Base-by-base conservation (phyloP, 352 stramenopile genomes). In the Phytophthora idaei region DNA sequence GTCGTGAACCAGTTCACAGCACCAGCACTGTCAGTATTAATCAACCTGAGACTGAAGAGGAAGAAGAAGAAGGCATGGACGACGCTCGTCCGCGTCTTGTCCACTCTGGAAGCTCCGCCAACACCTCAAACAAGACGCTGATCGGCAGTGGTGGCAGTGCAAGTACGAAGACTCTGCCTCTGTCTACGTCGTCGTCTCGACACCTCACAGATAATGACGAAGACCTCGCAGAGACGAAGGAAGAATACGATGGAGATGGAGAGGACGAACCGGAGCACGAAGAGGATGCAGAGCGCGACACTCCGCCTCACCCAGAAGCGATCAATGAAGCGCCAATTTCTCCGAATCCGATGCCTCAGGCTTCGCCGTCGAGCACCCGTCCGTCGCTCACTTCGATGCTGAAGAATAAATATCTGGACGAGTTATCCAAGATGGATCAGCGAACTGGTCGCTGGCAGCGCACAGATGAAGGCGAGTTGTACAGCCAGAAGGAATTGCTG, bases 311-410 rank as follows among this genome's bases (percentile, higher is more conserved):
- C 5, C 12, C 28, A 12, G 75, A 2, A 41, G 29, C 8, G 12
- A 41, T 28, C 25, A 44, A 62, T 14, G 48, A 68, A 61, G 61
- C 21, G 21, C 21, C 21, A 21, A 21, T 21, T 21, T 21, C 48
- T 52, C 36, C 65, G 14, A 64, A 39, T 21, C 53, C 65, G n/a
- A 66, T 55, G 44, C 36, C 50, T 36, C 46, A 57, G 29, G 36
- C 41, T 42, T 44, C 58, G 21, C 32, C 50, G 5, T 17, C 36
- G 12, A 63, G 17, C 9, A 64, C 53, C 41, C 59, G 84, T 17
- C 64, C 72, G 45, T 87, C 82, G 8, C 66, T 90, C 48, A 90
- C 79, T 11, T 76, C 82, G 3, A 76, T 88, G 61, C 74, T 93
- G 32, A 87, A 82, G 62, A 70, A 57, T 48, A 90, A 90, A 67